A percentile compares a stretch with the other conserved stretches of the same genome.
Evolutionary conservation across 2,329 filamentous ascomycete genomes (phyloP).

Genomic region (Trichothecium sympodiale): DNA sequence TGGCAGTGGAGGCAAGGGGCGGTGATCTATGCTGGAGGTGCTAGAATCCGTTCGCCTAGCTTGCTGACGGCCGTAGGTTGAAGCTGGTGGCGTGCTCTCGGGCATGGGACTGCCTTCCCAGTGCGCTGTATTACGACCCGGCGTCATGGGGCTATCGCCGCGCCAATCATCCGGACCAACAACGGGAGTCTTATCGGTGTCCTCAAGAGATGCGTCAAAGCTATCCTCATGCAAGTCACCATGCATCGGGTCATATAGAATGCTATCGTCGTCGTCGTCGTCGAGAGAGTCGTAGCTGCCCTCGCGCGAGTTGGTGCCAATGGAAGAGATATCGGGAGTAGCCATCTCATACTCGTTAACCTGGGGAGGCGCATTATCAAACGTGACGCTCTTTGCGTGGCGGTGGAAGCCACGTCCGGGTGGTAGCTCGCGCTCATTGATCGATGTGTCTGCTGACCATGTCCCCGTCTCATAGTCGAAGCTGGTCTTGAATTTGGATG

Average conservation of each 20-base stretch:
- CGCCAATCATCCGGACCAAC: slow-evolving; percentile 97
- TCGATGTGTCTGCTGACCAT: slow-evolving; percentile 55
- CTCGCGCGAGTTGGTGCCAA: slow-evolving; percentile 81
- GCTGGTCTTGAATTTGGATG: slow-evolving; percentile 51
- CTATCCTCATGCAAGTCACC: slow-evolving; percentile 57
- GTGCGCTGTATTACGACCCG: slow-evolving; percentile 12
- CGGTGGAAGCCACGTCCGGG: slow-evolving; percentile 62
- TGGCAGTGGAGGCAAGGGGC: slow-evolving; percentile 80
- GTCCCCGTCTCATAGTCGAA: slow-evolving; percentile 60
- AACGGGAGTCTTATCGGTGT: slow-evolving; percentile 93
- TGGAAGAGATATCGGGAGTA: slow-evolving; percentile 88
- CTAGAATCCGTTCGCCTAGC: slow-evolving; percentile 60
- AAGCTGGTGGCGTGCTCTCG: slow-evolving; percentile 30
- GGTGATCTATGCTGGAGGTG: slow-evolving; percentile 68
- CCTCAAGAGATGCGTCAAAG: slow-evolving; percentile 90
- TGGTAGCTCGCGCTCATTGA: slow-evolving; percentile 47
- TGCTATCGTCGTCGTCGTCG: slow-evolving; percentile 59
- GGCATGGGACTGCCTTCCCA: slow-evolving; percentile 64
- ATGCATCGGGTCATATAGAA: slow-evolving; percentile 41
- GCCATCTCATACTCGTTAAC: slow-evolving; percentile 98
- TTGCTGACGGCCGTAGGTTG: slow-evolving; percentile 36
- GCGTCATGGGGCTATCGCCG: slow-evolving; percentile 48
- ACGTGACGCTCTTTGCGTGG: slow-evolving; percentile 93
- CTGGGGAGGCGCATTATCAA: slow-evolving; percentile 85
- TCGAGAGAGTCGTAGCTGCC: slow-evolving; percentile 85